phyloP scores from a whole-genome alignment of 208 protist genomes.

The Endotrypanum monterogeii region DNA sequence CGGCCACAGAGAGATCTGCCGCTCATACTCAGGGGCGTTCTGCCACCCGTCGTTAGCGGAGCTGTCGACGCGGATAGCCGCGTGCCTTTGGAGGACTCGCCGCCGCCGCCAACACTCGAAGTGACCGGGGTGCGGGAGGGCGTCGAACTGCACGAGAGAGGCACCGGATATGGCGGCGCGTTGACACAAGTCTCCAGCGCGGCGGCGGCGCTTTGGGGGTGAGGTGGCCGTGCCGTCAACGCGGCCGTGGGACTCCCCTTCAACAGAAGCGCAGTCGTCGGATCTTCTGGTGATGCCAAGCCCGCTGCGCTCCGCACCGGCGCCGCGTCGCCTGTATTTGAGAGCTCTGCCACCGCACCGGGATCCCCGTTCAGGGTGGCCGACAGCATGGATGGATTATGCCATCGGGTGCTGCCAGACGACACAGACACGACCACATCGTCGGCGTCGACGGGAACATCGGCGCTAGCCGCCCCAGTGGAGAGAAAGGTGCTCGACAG shows the following conservation, averaged over 20 bases:
- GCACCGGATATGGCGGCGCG: neutral
- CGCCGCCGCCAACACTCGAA: neutral
- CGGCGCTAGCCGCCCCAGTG: conserved; percentile 7
- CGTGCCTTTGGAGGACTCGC: neutral
- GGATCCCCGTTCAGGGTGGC: neutral
- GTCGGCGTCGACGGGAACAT: conserved; percentile 6
- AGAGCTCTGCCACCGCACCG: neutral
- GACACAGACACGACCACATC: conserved; percentile 6
- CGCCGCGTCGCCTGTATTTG: neutral
- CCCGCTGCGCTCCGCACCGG: conserved; percentile 12
- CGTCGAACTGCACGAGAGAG: neutral
- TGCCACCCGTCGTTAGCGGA: neutral
- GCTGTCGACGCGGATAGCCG: neutral
- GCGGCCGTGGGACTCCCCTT: neutral
- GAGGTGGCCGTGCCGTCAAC: neutral
- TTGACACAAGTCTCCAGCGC: neutral
- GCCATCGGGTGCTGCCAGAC: neutral
- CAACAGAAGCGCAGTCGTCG: neutral
- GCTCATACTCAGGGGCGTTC: neutral
- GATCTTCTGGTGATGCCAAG: neutral
- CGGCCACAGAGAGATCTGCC: neutral
- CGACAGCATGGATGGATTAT: neutral
- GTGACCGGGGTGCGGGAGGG: neutral
- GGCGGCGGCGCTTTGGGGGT: neutral
- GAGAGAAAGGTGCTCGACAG: conserved; percentile 12